phyloP scores from a whole-genome alignment of 345 rosid genomes.

The Reutealis trisperma region DNA sequence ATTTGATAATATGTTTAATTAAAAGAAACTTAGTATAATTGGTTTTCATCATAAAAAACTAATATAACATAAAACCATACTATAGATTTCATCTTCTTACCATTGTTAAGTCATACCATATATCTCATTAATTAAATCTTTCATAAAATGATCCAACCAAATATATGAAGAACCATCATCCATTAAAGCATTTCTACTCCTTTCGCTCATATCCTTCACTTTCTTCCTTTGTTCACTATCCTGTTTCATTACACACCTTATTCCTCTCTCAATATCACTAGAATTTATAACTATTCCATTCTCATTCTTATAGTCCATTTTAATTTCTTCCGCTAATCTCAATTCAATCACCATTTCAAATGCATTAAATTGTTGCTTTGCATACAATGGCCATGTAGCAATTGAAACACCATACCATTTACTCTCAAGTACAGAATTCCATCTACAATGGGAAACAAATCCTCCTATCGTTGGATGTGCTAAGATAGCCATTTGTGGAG shows the following conservation, averaged over 20 bases:
- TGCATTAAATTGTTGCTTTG: conserved; percentile 15
- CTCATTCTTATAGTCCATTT: not conserved
- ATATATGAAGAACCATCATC: not conserved
- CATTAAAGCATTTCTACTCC: not conserved
- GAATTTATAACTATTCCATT: too few relatives aligned
- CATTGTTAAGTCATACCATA: too few relatives aligned
- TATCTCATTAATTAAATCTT: too few relatives aligned
- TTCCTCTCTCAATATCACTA: not conserved
- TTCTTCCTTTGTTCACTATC: not conserved
- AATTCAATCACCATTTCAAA: conserved; percentile 11
- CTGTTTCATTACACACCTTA: not conserved
- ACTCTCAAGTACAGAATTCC: not conserved
- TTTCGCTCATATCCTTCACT: not conserved
- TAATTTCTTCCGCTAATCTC: not conserved
- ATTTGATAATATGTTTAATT: too few relatives aligned
- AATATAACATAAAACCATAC: too few relatives aligned
- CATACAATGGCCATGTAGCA: conserved; percentile 3
- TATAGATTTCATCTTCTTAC: too few relatives aligned
- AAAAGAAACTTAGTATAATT: too few relatives aligned
- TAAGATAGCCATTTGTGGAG: not conserved
- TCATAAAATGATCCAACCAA: not conserved
- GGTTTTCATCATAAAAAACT: too few relatives aligned
- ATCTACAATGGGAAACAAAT: not conserved
- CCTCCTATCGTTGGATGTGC: not conserved
- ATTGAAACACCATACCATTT: not conserved